These are phyloP conservation scores for Apiospora sp. DNA, from an alignment of 2,329 filamentous ascomycete species.

Conservation along the genomic window DNA sequence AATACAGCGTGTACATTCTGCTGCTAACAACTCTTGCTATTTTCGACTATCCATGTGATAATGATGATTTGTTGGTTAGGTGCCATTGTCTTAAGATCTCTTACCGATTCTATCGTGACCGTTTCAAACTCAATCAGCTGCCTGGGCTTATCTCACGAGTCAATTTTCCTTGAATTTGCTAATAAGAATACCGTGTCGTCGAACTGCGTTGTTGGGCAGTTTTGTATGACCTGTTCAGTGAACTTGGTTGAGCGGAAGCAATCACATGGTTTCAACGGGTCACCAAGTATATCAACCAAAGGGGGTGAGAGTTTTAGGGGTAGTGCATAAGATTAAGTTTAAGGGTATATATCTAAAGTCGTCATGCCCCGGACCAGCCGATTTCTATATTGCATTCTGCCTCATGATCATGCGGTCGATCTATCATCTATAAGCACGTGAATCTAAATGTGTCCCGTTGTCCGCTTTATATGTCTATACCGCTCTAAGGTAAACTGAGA, in stretches of 20 bases:
- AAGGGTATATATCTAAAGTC: constrained; percentile 11
- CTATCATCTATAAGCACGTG: not conserved
- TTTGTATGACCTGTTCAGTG: not conserved
- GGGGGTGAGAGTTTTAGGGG: not conserved
- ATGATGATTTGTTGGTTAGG: not conserved
- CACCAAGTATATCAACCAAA: not conserved
- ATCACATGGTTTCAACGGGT: not conserved
- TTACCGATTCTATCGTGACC: not conserved
- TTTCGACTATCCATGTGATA: not conserved
- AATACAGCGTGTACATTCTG: constrained; percentile 18
- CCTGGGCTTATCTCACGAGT: no score
- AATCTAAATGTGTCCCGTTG: not conserved
- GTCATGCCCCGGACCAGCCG: constrained; percentile 11
- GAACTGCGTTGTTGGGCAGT: no score
- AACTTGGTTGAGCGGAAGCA: not conserved
- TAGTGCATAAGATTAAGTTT: not conserved
- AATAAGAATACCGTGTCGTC: no score
- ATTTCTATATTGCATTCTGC: not conserved
- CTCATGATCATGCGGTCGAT: not conserved
- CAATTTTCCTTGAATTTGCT: no score
- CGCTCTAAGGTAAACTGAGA: constrained; percentile 26
- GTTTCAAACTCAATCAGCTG: not conserved
- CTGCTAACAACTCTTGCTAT: not conserved
- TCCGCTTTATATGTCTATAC: constrained; percentile 1
- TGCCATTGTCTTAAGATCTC: not conserved